Evolutionary conservation across 2,329 filamentous ascomycete genomes (phyloP).

Genomic region (Arthroderma sp.): DNA sequence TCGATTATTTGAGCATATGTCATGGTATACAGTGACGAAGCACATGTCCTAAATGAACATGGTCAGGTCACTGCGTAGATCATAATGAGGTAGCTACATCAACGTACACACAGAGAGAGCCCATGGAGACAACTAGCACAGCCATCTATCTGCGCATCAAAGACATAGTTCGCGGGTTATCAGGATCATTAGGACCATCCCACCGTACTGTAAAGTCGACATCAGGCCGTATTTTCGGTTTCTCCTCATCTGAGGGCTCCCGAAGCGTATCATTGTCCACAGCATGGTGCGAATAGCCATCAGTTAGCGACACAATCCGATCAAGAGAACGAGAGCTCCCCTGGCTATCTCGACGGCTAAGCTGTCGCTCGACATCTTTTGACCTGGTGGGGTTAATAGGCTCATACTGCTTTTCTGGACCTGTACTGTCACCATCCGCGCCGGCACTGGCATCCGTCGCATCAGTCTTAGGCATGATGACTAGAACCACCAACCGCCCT

Average conservation of each 20-base stretch:
- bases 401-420: constrained; percentile 1
- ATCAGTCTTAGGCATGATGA: no score
- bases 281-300: constrained; percentile 10
- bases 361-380: not conserved
- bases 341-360: constrained; percentile 1
- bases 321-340: constrained; percentile 6
- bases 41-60: no score
- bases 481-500: no score
- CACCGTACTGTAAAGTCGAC: constrained; percentile 44
- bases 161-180: constrained; percentile 58
- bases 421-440: no score
- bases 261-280: constrained; percentile 16
- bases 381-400: constrained; percentile 1
- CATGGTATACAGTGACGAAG: no score
- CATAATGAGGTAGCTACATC: constrained; percentile 34
- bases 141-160: constrained; percentile 33
- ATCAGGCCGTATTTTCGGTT: constrained; percentile 1
- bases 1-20: constrained; percentile 10
- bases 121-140: constrained; percentile 28
- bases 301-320: constrained; percentile 7
- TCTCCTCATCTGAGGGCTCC: constrained; percentile 12
- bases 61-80: constrained; percentile 24
- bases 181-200: constrained; percentile 59
- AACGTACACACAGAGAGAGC: constrained; percentile 39
- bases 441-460: no score